Conservation (phyloP, 169 alveolate species). For the Plasmodium inui region DNA sequence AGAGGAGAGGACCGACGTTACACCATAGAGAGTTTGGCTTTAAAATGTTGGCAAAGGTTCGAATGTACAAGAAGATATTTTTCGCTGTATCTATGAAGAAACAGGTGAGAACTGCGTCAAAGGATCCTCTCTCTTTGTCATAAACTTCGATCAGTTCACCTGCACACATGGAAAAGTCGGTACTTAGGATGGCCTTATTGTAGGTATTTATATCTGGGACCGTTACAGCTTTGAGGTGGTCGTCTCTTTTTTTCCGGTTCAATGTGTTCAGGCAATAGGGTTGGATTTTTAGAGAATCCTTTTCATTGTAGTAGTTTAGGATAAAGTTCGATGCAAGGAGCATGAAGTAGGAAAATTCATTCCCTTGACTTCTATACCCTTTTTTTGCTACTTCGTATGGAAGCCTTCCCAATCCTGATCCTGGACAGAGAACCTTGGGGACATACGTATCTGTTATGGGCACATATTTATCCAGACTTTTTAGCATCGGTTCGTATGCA, state of each 20-base stretch:
- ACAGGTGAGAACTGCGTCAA: constrained; percentile 96
- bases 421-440: constrained; percentile 94
- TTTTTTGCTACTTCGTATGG: constrained; percentile 95
- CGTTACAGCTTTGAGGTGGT: constrained; percentile 88
- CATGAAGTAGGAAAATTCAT: constrained; percentile 98
- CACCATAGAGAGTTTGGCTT: constrained; percentile 96
- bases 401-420: constrained; percentile 97
- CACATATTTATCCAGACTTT: constrained; percentile 90
- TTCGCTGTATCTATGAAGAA: constrained; percentile 98
- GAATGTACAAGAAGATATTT: constrained; percentile 95
- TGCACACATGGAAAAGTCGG: constrained; percentile 96
- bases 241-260: constrained; percentile 89
- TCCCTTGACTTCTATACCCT: constrained; percentile 98
- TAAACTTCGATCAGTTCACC: constrained; percentile 97
- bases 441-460: constrained; percentile 80
- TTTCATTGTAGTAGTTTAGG: constrained; percentile 84
- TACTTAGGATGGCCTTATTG: constrained; percentile 53
- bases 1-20: constrained; percentile 97
- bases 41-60: constrained; percentile 92
- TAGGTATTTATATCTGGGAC: constrained; percentile 96
- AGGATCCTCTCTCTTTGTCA: constrained; percentile 79
- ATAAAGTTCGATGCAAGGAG: constrained; percentile 90
- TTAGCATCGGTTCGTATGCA: constrained; percentile 93
- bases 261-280: constrained; percentile 89
- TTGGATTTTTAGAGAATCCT: constrained; percentile 80